Base-by-base conservation (phyloP, 2,329 filamentous ascomycete species). In the Malbranchea cinnamomea region DNA sequence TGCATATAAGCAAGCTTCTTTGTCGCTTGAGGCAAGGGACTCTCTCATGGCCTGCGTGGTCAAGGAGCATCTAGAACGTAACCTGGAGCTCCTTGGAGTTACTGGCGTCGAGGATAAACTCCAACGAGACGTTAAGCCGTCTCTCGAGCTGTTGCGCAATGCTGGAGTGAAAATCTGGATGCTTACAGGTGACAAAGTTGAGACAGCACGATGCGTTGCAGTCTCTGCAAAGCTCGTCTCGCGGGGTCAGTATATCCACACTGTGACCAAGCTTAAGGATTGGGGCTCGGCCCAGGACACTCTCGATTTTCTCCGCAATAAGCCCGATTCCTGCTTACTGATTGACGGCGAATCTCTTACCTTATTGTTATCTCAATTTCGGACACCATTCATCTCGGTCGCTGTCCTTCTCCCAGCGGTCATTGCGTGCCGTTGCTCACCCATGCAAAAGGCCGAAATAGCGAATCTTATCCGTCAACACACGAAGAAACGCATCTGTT, bases 121-220 rank as follows among this genome's bases (percentile, higher is more conserved):
- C 8, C 89, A 98, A 52, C 77, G 76, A 39, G 84, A 95, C 47
- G 89, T 98, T 47, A 98, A 95, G 53, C 80, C 87, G 1, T 93
- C 84, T 0, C 66, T 98, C 4, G 91, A 98, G 54, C 71, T 98
- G 4, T 69, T 98, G 30, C 81, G 89, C 41, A 98, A 98, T 46
- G 89, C 89, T 0, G 89, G 89, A 15, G 89, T 98, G 58, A 95
- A 95, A 55, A 95, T 98, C 29, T 98, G 89, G 89, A 98, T 98
- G 89, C 65, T 98, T 50, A 98, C 89, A 0, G 89, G 89, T 26
- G 89, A 98, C 64, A 98, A 98, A 57, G 82, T 98, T 2, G 89
- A 98, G 57, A 98, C 89, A 9, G 89, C 89, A 10, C 76, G 89
- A 20, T 98, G 89, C 54, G 87, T 98, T 8, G 91, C 89, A 2